phyloP scores from a whole-genome alignment of 371 early-diverging fungal species.

The Rhizopus delemar region DNA sequence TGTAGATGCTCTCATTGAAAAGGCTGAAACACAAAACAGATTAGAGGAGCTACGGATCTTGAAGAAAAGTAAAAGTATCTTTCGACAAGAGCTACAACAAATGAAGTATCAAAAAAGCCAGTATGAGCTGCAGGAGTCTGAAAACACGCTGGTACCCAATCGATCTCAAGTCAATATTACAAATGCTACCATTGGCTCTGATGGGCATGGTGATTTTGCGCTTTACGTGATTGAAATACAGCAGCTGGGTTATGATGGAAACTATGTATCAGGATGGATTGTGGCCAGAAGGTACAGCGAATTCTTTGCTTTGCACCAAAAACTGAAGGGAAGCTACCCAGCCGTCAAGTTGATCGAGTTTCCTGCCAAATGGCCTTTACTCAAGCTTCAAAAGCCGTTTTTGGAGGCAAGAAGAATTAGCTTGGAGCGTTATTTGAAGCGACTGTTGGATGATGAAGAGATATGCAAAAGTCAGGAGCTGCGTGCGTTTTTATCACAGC shows the following conservation, averaged over 20 bases:
- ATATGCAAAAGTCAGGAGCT: slow-evolving; percentile 62
- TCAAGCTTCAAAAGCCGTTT: slow-evolving; percentile 61
- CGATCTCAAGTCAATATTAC: slow-evolving; percentile 63
- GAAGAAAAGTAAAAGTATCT: slow-evolving; percentile 58
- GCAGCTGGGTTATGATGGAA: slow-evolving; percentile 55
- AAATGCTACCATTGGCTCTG: slow-evolving; percentile 58
- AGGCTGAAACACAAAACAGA: slow-evolving; percentile 54
- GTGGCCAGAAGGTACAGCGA: slow-evolving; percentile 80
- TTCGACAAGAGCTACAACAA: slow-evolving; percentile 62
- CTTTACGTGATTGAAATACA: slow-evolving; percentile 81
- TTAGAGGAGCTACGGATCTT: slow-evolving; percentile 64
- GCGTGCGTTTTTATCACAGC: slow-evolving; percentile 66
- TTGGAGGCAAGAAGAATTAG: slow-evolving; percentile 70
- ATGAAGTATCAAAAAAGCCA: slow-evolving; percentile 68
- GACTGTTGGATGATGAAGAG: slow-evolving; percentile 51
- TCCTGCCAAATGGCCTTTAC: slow-evolving; percentile 71
- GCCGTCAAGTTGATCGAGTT: slow-evolving; percentile 68
- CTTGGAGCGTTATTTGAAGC: slow-evolving; percentile 74
- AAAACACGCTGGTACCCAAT: slow-evolving; percentile 68
- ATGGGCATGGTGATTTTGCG: slow-evolving; percentile 65
- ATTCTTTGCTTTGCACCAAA: slow-evolving; percentile 76
- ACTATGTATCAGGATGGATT: slow-evolving; percentile 74
- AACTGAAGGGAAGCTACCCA: slow-evolving; percentile 58
- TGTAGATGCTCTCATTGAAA: slow-evolving; percentile 63
- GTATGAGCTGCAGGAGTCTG: slow-evolving; percentile 65